These are phyloP conservation scores for Neurospora terricola DNA, from an alignment of 495 filamentous ascomycete species.

Conservation along the genomic window DNA sequence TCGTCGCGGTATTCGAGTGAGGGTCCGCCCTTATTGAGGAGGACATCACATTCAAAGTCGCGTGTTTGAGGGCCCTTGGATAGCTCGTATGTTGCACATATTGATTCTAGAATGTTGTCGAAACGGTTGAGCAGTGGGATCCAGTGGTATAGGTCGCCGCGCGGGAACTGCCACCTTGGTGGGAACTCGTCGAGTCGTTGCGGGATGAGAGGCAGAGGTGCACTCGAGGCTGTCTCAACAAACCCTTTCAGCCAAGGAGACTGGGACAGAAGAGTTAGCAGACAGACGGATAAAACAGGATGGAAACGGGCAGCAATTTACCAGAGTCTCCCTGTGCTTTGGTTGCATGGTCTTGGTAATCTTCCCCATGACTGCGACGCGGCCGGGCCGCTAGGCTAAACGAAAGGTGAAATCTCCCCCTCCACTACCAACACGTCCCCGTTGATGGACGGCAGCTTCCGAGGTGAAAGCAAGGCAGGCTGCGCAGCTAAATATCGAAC, in stretches of 20 bases:
- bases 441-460: conserved; percentile 25
- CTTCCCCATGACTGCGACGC: conserved; percentile 70
- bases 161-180: conserved; percentile 85
- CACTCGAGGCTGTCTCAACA: conserved; percentile 53
- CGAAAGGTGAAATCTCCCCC: conserved; percentile 32
- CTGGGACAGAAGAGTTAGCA: conserved; percentile 31
- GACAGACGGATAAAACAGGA: background rate
- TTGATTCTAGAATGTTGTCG: conserved; percentile 73
- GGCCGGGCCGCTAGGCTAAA: conserved; percentile 41
- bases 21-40: conserved; percentile 41
- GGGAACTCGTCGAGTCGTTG: conserved; percentile 70
- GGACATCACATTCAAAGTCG: conserved; percentile 55
- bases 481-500: background rate
- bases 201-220: conserved; percentile 67
- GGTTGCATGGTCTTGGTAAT: conserved; percentile 90
- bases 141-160: conserved; percentile 98
- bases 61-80: conserved; percentile 69
- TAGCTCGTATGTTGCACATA: conserved; percentile 73
- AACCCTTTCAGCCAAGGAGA: conserved; percentile 79
- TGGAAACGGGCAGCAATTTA: conserved; percentile 38
- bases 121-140: conserved; percentile 91
- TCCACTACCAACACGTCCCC: conserved; percentile 34
- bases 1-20: conserved; percentile 28
- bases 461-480: conserved; percentile 12
- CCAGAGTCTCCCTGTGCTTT: conserved; percentile 89